Base-by-base conservation (phyloP, 2,329 filamentous ascomycete genomes). In the Cytospora piceicola region DNA sequence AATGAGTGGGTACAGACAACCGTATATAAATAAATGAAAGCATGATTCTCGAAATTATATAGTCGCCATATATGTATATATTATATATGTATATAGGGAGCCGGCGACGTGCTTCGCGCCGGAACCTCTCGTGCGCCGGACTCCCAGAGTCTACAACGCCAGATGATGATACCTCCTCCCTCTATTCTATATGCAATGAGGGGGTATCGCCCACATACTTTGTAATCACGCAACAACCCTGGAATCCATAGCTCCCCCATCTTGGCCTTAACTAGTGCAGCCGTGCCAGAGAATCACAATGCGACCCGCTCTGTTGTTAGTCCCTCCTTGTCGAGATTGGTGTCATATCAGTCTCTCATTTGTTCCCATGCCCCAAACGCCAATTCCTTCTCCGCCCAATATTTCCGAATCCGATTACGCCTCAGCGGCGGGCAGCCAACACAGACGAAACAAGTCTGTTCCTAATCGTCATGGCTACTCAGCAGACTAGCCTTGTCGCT, bases 401-500 rank as follows among this genome's bases (percentile, higher is more conserved):
- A 7, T 15, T 15, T 20, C 17, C 39, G 17, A n/a, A 24, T 9
- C 42, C 46, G 9, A 24, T 24, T 3, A 49, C 14, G 46, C 22
- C 15, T 49, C n/a, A 49, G 9, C 27, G 27, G n/a, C 0, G 34
- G 34, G 20, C 46, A 49, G n/a, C n/a, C 46, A 24, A 49, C 46
- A 24, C 46, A 49, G 46, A 4, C 3, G 46, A 2, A 24, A 49
- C 8, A 24, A 12, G 20, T 8, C 15, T 2, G 59, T 34, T 49
- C 51, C 51, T 66, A 67, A 56, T 56, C 52, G 39, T 36, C 52
- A 12, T 59, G 66, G 55, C 57, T 57, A 62, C 66, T 67, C 42
- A 57, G 39, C 22, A 63, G 20, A 24, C 61, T 63, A 15, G 65
- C 51, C 49, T 65, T 62, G 42, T 63, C 59, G 24, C 67, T 63